A percentile compares a stretch with the other conserved stretches of the same genome.
Conservation (phyloP, 192 early-diverging fungal species). For the Coemansia sp. region DNA sequence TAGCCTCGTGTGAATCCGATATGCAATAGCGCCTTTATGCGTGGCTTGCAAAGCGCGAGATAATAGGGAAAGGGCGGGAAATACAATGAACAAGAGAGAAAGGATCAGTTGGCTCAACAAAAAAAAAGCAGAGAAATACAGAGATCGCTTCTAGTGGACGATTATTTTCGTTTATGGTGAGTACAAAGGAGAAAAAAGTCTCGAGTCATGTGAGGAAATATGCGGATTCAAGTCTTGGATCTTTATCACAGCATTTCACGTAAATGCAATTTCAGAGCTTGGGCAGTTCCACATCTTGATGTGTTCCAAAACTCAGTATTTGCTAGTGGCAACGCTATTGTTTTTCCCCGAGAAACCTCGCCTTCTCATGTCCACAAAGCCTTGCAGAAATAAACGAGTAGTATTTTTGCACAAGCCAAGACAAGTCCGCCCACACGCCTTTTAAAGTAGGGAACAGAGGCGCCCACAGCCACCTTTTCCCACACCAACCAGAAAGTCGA, state of each 20-base stretch:
- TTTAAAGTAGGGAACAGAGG: neutral
- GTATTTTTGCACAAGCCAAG: too few species aligned
- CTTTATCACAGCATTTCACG: too few species aligned
- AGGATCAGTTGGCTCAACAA: too few species aligned
- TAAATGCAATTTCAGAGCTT: too few species aligned
- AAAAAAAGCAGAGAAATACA: neutral
- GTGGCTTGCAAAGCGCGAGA: neutral
- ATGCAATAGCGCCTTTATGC: neutral
- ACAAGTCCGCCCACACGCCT: too few species aligned
- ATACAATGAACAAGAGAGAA: neutral
- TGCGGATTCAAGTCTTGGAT: neutral
- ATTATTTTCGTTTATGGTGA: neutral
- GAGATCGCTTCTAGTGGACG: neutral
- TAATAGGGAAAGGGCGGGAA: neutral
- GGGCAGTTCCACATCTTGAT: too few species aligned
- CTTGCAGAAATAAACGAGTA: too few species aligned
- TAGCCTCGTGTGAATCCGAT: neutral
- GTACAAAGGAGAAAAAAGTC: neutral
- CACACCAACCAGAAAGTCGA: neutral
- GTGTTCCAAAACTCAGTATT: too few species aligned
- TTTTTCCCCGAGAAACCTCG: too few species aligned
- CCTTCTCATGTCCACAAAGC: too few species aligned
- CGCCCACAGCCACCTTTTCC: slow-evolving; percentile 4
- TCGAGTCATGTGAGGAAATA: neutral
- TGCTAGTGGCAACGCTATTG: too few species aligned